Base-by-base conservation (phyloP, 2,329 filamentous ascomycete genomes). In the Aspergillus costaricaensis region DNA sequence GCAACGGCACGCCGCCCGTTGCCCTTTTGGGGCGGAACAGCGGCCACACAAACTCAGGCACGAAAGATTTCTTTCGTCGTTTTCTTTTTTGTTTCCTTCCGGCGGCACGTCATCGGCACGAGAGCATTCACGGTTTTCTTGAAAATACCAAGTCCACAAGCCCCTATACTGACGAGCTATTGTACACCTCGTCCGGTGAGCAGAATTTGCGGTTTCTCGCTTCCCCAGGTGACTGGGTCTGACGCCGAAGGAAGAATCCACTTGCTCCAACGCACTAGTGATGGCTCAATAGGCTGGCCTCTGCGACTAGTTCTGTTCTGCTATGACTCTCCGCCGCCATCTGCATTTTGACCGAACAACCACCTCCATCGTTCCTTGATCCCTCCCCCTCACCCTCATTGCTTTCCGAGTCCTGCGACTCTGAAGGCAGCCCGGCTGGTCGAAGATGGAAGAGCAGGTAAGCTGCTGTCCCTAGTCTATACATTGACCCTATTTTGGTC, bases 381-480 rank as follows among this genome's bases (percentile, higher is more conserved):
- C 38, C 32, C 53, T 44, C 53, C 27, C 53, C 43, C 53, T 47
- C 53, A 39, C 53, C 39, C 30, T 44, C 53, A 55, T 55, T 55
- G 53, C 53, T 55, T 55, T 55, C 30, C 53, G 53, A 47, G 53
- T 55, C 53, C 32, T 23, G 14, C 25, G 53, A 55, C 53, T 55
- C 41, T 14, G 64, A 68, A 74, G 72, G 72, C 70, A 75, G 67
- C 66, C 64, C 67, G 71, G 74, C 73, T 73, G 71, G 73, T 71
- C 69, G 71, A 77, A 75, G 68, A 79, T 79, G 77, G 77, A 78
- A 75, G 77, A 78, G 66, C 77, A 79, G 76, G 77, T 79, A 70
- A 67, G 69, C 55, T 61, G 62, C 30, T 49, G 59, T 30, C 59
- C 56, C 51, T 27, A 59, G 51, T 41, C 49, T 30, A 30, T 25